Evolutionary conservation across 2,329 filamentous ascomycete species (phyloP), one percentile per base, ranked within the genome.

Genomic region (Tolypocladium album): DNA sequence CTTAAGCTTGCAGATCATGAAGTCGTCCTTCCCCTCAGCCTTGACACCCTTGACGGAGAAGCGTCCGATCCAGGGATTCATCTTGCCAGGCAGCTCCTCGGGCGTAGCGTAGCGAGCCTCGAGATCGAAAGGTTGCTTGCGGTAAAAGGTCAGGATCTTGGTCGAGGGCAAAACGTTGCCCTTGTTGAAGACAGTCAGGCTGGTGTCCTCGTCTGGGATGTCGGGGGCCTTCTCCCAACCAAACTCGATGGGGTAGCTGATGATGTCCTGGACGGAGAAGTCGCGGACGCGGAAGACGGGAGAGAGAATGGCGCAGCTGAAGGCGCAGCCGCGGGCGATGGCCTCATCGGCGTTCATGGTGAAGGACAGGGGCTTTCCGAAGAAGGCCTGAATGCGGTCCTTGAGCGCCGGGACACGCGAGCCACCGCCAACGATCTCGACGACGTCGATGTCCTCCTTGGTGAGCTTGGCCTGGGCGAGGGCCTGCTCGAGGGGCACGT

Each of bases 1-100:
- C 85, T 97, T 97, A 64, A 99, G 87, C 82, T 99, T 99, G 88
- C 94, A 99, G 71, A 97, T 95, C 93, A 99, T 97, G 76, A 97
- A 99, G 74, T 97, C 94, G 62, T 95, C 90, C 73, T 94, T 92
- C 66, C 87, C 84, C 71, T 96, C 91, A 47, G 91, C 88, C 83
- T 97, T 92, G 71, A 99, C 93, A 55, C 89, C 90, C 85, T 99
- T 99, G 74, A 99, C 92, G 50, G 92, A 96, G 81, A 99, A 99
- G 65, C 91, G 88, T 60, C 94, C 94, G 67, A 99, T 97, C 89
- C 93, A 97, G 56, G 94, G 90, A 73, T 91, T 90, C 63, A 88
- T 82, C 82, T 93, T 95, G 70, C 92, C 92, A 22, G 94, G 94
- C 11, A 99, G 86, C 59, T 82, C 77, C 55, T 96, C 91, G 24